Evolutionary conservation across 2,329 filamentous ascomycete species (phyloP).

Genomic region (Ascochyta fabae): DNA sequence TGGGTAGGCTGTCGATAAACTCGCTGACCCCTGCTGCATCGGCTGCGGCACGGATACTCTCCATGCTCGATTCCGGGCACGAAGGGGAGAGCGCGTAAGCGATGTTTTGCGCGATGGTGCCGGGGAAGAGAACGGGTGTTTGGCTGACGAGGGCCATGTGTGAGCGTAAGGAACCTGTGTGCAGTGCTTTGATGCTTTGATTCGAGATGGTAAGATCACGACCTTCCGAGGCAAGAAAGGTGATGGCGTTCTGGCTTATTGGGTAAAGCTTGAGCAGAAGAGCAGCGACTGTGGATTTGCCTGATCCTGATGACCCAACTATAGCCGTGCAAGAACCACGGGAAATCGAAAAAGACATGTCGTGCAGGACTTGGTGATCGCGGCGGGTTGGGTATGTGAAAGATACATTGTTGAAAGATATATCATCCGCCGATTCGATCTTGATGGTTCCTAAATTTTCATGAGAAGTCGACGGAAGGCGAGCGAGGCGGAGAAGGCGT

Average conservation of each 20-base stretch:
- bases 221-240: neutral
- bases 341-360: constrained; percentile 70
- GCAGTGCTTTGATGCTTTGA: constrained; percentile 63
- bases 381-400: constrained; percentile 75
- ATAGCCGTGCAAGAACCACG: constrained; percentile 74
- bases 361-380: constrained; percentile 62
- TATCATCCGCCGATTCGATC: constrained; percentile 56
- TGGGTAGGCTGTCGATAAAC: constrained; percentile 74
- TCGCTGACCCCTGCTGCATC: constrained; percentile 72
- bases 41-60: constrained; percentile 58
- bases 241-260: constrained; percentile 15
- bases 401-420: constrained; percentile 66
- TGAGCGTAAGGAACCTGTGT: constrained; percentile 66
- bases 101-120: constrained; percentile 80
- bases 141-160: constrained; percentile 74
- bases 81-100: constrained; percentile 71
- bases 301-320: constrained; percentile 84
- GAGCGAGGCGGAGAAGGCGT: constrained; percentile 73
- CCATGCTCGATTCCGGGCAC: constrained; percentile 57
- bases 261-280: constrained; percentile 76
- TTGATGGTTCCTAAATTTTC: constrained; percentile 61
- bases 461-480: constrained; percentile 64
- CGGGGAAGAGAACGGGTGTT: constrained; percentile 77
- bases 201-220: constrained; percentile 64
- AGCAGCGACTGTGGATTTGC: constrained; percentile 83